Evolutionary conservation across 768 basidiomycete species (phyloP), one percentile per base, ranked within the genome.

Genomic region (Daedaleopsis sinensis): DNA sequence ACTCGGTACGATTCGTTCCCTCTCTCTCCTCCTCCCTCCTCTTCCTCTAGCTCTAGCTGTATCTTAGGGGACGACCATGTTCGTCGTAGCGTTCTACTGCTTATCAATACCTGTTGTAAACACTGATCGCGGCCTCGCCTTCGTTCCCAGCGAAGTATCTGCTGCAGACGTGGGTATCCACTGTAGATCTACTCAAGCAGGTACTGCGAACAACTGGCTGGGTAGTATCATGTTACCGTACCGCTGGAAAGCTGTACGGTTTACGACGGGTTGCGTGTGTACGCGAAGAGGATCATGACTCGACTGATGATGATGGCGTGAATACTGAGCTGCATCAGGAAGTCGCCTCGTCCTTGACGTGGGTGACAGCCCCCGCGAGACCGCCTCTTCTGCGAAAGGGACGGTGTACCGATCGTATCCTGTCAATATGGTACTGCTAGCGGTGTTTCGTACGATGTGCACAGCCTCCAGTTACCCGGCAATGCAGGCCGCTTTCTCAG

Each of bases 101-200:
- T 44, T 58, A 61, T 54, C 46, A 56, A 65, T 65, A 61, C 53
- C 48, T 65, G 64, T 65, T 65, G 64, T 65, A 65, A 51, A 52
- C 47, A 21, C 12, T 49, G 2, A 49, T 24, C 1, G 19, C 27
- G 27, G 27, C 7, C 4, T 32, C n/a, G n/a, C n/a, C n/a, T n/a
- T n/a, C n/a, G n/a, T n/a, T n/a, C n/a, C n/a, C 27, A 32, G 27
- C 7, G 27, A 32, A 32, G 27, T 32, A 32, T 3, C 27, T 32
- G 27, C 27, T 32, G 27, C 27, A 32, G 27, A 32, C 27, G 27
- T 32, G 27, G 27, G 27, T 32, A 32, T 3, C 27, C 7, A 32
- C 27, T 32, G 27, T 32, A 32, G 4, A 32, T 32, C 27, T 32
- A 7, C 27, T 32, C 27, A 32, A 7, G 3, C 27, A 7, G 27